phyloP scores from a whole-genome alignment of 2,329 filamentous ascomycete species.

The Endoconidiophora polonica region DNA sequence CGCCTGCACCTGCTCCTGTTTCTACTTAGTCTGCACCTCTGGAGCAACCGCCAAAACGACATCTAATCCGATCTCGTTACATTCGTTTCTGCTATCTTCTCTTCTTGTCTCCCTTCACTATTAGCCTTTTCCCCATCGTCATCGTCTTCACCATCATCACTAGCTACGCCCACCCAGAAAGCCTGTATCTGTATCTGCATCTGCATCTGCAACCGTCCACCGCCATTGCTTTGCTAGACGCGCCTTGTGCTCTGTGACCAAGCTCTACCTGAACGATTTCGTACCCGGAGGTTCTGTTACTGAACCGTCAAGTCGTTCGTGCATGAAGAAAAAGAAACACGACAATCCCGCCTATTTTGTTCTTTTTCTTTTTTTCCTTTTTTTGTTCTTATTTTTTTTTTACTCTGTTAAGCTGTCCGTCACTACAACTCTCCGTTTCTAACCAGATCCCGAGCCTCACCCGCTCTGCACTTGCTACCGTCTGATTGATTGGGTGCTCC shows the following conservation, averaged over 20 bases:
- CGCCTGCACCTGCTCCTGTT: too few relatives aligned
- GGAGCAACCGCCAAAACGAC: too few relatives aligned
- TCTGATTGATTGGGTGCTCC: not conserved
- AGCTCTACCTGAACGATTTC: too few relatives aligned
- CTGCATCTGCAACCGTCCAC: too few relatives aligned
- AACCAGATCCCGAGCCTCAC: too few relatives aligned
- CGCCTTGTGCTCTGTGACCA: too few relatives aligned
- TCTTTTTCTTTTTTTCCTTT: not conserved
- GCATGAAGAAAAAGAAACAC: not conserved
- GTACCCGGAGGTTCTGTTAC: too few relatives aligned
- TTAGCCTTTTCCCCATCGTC: not conserved
- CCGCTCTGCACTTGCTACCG: too few relatives aligned
- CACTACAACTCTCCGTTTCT: not conserved
- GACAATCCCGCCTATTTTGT: not conserved
- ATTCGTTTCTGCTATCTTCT: too few relatives aligned
- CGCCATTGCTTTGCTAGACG: too few relatives aligned
- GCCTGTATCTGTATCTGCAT: not conserved
- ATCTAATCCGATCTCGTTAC: too few relatives aligned
- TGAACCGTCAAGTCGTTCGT: not conserved
- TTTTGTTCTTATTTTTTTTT: slow-evolving; percentile 1
- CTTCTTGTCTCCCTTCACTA: not conserved
- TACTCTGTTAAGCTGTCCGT: not conserved
- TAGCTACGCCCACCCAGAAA: not conserved
- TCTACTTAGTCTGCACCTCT: too few relatives aligned
- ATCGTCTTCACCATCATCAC: not conserved